A percentile compares a stretch with the other conserved stretches of the same genome.
phyloP scores from a whole-genome alignment of 2,329 filamentous ascomycete genomes.

The Xylaria sp. region DNA sequence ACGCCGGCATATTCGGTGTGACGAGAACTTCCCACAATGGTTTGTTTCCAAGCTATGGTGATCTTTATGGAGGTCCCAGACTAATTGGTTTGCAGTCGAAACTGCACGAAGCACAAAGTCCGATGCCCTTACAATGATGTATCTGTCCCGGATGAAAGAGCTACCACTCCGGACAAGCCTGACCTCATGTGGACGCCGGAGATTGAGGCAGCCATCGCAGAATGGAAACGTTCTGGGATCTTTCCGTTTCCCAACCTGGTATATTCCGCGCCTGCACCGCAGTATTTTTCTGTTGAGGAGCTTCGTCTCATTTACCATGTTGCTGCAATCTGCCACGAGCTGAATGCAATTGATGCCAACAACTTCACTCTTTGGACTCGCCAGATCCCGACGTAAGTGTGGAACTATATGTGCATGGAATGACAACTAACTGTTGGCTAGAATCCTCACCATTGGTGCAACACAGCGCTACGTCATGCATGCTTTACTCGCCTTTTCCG shows the following conservation, averaged over 20 bases:
- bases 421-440: constrained; percentile 52
- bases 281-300: constrained; percentile 78
- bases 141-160: constrained; percentile 71
- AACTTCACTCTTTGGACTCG: constrained; percentile 92
- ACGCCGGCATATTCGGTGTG: constrained; percentile 94
- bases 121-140: constrained; percentile 97
- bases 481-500: constrained; percentile 90
- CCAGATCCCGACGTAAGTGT: constrained; percentile 86
- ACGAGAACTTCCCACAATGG: constrained; percentile 98
- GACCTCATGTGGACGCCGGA: constrained; percentile 87
- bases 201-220: constrained; percentile 81
- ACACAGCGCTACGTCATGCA: constrained; percentile 93
- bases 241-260: constrained; percentile 89
- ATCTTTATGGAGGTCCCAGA: constrained; percentile 24
- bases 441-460: constrained; percentile 83
- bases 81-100: constrained; percentile 71
- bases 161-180: constrained; percentile 69
- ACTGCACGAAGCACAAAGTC: constrained; percentile 99
- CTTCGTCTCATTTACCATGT: constrained; percentile 92
- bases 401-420: constrained; percentile 17
- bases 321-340: constrained; percentile 83
- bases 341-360: constrained; percentile 79
- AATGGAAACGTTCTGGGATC: constrained; percentile 84
- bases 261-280: constrained; percentile 77
- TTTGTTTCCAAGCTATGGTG: constrained; percentile 57